Evolutionary conservation across 495 filamentous ascomycete genomes (phyloP).

Genomic region (Echria macrotheca): DNA sequence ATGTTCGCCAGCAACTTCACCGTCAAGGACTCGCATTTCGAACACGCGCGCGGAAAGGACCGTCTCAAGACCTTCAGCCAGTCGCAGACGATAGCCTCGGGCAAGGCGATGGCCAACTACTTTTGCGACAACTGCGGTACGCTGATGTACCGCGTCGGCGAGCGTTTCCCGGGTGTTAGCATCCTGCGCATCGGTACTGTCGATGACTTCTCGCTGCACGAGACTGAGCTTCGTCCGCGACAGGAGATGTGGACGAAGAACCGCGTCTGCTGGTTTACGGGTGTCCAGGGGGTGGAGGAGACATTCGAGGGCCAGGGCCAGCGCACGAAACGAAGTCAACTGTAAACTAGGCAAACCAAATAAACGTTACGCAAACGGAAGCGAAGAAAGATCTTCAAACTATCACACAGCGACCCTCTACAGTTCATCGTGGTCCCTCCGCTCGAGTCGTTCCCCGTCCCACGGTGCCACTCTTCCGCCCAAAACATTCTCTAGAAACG

Average conservation of each 20-base stretch:
- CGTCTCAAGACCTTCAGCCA: conserved; percentile 39
- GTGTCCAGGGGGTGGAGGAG: conserved; percentile 28
- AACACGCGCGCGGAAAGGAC: conserved; percentile 42
- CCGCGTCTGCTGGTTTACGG: conserved; percentile 39
- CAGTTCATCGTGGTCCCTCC: neutral
- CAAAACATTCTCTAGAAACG: neutral
- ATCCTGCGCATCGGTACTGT: conserved; percentile 50
- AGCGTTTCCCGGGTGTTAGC: conserved; percentile 31
- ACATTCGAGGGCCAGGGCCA: conserved; percentile 12
- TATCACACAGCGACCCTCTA: too few relatives aligned
- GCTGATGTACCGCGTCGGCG: conserved; percentile 45
- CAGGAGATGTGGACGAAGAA: conserved; percentile 41
- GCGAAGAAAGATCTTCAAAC: too few relatives aligned
- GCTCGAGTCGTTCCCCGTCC: neutral
- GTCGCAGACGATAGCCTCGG: conserved; percentile 33
- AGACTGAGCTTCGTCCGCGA: conserved; percentile 45
- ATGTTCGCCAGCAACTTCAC: conserved; percentile 56
- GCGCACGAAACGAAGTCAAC: too few relatives aligned
- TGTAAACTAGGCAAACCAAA: too few relatives aligned
- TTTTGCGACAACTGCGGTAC: conserved; percentile 52
- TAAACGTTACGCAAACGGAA: too few relatives aligned
- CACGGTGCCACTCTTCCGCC: neutral
- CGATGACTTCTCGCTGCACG: conserved; percentile 48
- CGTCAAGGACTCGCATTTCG: conserved; percentile 35
- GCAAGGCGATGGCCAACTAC: conserved; percentile 48